Conservation (phyloP, 495 filamentous ascomycete species). For the Aspergillus heteromorphus region DNA sequence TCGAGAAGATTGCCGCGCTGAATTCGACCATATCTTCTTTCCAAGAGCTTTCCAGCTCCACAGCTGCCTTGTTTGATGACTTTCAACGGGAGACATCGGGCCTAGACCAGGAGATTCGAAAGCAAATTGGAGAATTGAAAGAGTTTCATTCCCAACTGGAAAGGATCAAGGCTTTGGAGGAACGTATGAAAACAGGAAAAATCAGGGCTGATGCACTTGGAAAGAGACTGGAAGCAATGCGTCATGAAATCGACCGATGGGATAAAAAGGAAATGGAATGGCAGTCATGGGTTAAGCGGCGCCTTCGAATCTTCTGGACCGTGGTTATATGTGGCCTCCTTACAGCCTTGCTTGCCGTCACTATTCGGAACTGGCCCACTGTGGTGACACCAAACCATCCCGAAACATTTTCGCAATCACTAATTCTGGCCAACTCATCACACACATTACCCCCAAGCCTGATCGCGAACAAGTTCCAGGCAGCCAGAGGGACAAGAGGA, state of each 20-base stretch:
- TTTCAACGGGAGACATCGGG: slow-evolving; percentile 59
- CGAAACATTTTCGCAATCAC: background rate
- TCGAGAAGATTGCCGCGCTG: slow-evolving; percentile 69
- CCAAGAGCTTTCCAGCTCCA: slow-evolving; percentile 62
- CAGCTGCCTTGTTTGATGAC: slow-evolving; percentile 51
- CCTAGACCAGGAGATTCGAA: slow-evolving; percentile 56
- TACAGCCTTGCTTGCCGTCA: slow-evolving; percentile 39
- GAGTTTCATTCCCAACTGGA: slow-evolving; percentile 66
- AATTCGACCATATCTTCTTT: slow-evolving; percentile 63
- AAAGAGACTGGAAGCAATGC: slow-evolving; percentile 59
- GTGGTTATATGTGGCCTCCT: slow-evolving; percentile 34
- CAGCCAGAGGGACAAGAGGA: background rate
- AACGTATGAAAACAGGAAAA: slow-evolving; percentile 58
- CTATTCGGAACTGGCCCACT: slow-evolving; percentile 29
- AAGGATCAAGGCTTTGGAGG: slow-evolving; percentile 59
- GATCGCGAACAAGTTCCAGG: background rate
- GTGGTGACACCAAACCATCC: background rate
- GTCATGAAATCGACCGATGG: slow-evolving; percentile 61
- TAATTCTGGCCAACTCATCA: background rate
- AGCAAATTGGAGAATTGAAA: slow-evolving; percentile 61
- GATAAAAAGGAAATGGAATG: slow-evolving; percentile 66
- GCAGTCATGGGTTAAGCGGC: slow-evolving; percentile 60
- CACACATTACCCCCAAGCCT: background rate
- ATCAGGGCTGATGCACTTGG: slow-evolving; percentile 60
- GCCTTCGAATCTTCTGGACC: slow-evolving; percentile 59